These are phyloP conservation scores for Hanseniaspora clermontiae DNA, from an alignment of 805 yeast genomes.

Conservation along the genomic window DNA sequence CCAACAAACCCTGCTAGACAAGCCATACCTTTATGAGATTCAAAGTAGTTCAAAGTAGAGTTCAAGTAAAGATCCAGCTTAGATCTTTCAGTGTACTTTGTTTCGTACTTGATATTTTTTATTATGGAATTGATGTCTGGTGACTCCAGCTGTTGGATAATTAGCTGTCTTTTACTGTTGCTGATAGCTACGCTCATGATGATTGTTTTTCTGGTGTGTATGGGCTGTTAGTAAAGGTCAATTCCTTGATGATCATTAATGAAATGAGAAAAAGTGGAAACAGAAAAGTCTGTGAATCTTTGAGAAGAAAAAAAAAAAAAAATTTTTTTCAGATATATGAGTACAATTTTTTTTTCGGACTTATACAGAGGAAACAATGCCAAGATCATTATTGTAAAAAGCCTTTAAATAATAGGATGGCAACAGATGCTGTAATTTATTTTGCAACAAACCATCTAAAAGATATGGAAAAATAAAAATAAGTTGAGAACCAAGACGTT, in stretches of 20 bases:
- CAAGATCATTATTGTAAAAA: too few species aligned
- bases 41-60: slow-evolving; percentile 43
- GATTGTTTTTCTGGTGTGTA: background rate
- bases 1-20: slow-evolving; percentile 56
- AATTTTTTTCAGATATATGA: too few species aligned
- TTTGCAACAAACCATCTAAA: too few species aligned
- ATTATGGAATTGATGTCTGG: slow-evolving; percentile 15
- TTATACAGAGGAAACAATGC: too few species aligned
- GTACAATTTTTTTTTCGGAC: too few species aligned
- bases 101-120: slow-evolving; percentile 16
- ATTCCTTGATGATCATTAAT: background rate
- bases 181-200: slow-evolving; percentile 4
- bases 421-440: too few species aligned
- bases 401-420: too few species aligned
- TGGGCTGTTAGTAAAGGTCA: background rate
- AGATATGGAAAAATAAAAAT: too few species aligned
- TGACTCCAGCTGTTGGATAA: slow-evolving; percentile 16
- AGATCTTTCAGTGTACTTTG: slow-evolving; percentile 19
- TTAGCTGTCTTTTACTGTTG: slow-evolving; percentile 7
- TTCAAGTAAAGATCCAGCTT: slow-evolving; percentile 53
- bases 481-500: too few species aligned
- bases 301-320: too few species aligned
- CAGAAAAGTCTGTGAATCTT: too few species aligned
- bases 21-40: slow-evolving; percentile 65
- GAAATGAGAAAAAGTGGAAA: too few species aligned